Percentiles rank a stretch among this genome's conserved stretches.
Evolutionary conservation across 1,284 basidiomycete genomes (phyloP).

Genomic region (Ceratobasidium papillatum): DNA sequence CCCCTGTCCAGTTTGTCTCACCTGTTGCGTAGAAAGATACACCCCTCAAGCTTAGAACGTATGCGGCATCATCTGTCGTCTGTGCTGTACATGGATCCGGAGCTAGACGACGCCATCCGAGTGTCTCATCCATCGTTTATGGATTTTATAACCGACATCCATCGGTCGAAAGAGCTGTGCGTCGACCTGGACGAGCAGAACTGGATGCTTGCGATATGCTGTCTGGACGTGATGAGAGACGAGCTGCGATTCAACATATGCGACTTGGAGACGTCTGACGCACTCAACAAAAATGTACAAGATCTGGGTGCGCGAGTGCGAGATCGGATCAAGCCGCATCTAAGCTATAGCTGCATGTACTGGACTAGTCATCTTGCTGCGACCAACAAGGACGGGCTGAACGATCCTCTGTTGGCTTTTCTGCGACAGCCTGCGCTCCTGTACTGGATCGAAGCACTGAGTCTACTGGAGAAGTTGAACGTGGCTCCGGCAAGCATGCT

Average conservation of each 20-base stretch:
- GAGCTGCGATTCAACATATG: slow-evolving; percentile 28
- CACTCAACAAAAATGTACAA: slow-evolving; percentile 7
- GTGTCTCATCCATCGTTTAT: slow-evolving; percentile 38
- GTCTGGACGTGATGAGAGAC: slow-evolving; percentile 3
- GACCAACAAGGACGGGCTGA: neutral
- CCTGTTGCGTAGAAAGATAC: slow-evolving; percentile 1
- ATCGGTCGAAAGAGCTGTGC: slow-evolving; percentile 16
- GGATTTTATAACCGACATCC: slow-evolving; percentile 18
- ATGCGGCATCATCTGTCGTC: slow-evolving; percentile 21
- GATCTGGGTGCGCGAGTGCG: neutral
- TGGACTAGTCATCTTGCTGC: slow-evolving; percentile 4
- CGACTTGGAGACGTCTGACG: neutral
- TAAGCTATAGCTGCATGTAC: slow-evolving; percentile 27
- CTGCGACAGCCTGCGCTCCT: slow-evolving; percentile 10
- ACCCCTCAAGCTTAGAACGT: neutral
- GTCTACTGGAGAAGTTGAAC: slow-evolving; percentile 12
- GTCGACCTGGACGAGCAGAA: slow-evolving; percentile 14
- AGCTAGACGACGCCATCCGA: neutral
- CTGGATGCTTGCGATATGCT: slow-evolving; percentile 7
- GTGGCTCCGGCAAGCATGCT: neutral
- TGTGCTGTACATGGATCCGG: slow-evolving; percentile 19
- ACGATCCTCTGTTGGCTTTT: neutral
- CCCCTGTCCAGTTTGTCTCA: neutral
- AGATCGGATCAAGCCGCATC: neutral
- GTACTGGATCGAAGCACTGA: slow-evolving; percentile 37